A percentile compares a stretch with the other conserved stretches of the same genome.
phyloP scores from a whole-genome alignment of 371 early-diverging fungal genomes.

The Mucor saturninus region DNA sequence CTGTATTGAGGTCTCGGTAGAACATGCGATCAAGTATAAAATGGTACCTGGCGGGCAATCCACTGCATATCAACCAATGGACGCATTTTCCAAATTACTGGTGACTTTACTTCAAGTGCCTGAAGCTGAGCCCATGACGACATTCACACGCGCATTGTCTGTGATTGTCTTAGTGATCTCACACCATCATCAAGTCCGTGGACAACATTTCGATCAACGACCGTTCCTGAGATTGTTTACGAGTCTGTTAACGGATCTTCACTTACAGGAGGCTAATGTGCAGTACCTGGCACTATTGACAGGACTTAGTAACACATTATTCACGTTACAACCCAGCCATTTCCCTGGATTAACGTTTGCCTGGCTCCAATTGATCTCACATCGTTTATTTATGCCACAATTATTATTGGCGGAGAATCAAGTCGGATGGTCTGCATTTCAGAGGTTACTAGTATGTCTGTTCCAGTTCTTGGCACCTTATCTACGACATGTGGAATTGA shows the following conservation, averaged over 20 bases:
- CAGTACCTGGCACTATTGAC: conserved; percentile 72
- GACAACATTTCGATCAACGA: conserved; percentile 86
- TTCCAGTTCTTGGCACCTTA: conserved; percentile 90
- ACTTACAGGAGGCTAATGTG: conserved; percentile 66
- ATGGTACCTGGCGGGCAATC: conserved; percentile 40
- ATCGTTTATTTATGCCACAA: conserved; percentile 91
- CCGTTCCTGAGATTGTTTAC: conserved; percentile 92
- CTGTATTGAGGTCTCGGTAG: conserved; percentile 81
- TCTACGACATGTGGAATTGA: conserved; percentile 67
- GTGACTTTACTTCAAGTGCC: conserved; percentile 55
- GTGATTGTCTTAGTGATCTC: conserved; percentile 84
- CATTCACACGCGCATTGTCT: conserved; percentile 78
- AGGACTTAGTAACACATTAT: conserved; percentile 80
- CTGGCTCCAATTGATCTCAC: conserved; percentile 94
- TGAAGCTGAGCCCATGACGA: conserved; percentile 51
- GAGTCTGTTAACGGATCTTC: conserved; percentile 81
- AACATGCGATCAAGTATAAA: conserved; percentile 72
- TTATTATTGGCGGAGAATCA: conserved; percentile 76
- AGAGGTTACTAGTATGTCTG: conserved; percentile 77
- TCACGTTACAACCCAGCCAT: conserved; percentile 83
- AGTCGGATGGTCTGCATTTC: conserved; percentile 88
- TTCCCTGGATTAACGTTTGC: conserved; percentile 95
- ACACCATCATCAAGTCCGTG: conserved; percentile 81
- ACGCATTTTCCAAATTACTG: conserved; percentile 82
- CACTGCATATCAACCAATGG: conserved; percentile 74